These are phyloP conservation scores for Aspergillus ustus DNA, from an alignment of 2,329 filamentous ascomycete species.

Conservation along the genomic window DNA sequence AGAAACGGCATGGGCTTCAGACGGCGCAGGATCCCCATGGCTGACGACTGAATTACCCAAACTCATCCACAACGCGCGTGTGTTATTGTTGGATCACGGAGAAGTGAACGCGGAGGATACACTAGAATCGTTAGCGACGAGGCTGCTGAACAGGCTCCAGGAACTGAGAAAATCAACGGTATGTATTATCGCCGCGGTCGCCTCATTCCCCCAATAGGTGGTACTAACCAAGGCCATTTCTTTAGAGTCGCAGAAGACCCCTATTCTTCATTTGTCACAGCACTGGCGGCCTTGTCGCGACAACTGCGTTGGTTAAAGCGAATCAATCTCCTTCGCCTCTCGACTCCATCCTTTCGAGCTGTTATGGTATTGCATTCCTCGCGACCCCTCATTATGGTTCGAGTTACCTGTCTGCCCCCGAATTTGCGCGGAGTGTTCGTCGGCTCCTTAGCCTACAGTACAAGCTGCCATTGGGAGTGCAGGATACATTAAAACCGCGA, in stretches of 20 bases:
- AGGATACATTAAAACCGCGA: constrained; percentile 56
- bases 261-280: constrained; percentile 66
- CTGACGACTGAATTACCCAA: constrained; percentile 29
- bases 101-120: constrained; percentile 29
- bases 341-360: constrained; percentile 56
- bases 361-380: constrained; percentile 66
- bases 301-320: constrained; percentile 56
- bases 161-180: constrained; percentile 29
- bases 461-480: constrained; percentile 57
- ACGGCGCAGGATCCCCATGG: constrained; percentile 30
- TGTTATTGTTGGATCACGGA: constrained; percentile 37
- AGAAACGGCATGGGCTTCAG: constrained; percentile 32
- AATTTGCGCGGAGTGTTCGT: constrained; percentile 60
- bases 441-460: constrained; percentile 56
- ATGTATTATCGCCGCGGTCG: background rate
- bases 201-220: background rate
- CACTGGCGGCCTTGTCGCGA: constrained; percentile 64
- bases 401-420: constrained; percentile 64
- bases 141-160: constrained; percentile 30
- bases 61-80: constrained; percentile 30
- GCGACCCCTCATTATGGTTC: constrained; percentile 67
- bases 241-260: constrained; percentile 47
- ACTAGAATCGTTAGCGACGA: constrained; percentile 32
- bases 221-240: background rate
- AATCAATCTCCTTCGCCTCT: constrained; percentile 31